Conservation (phyloP, 805 yeast genomes). For the Lipomyces starkeyi region DNA sequence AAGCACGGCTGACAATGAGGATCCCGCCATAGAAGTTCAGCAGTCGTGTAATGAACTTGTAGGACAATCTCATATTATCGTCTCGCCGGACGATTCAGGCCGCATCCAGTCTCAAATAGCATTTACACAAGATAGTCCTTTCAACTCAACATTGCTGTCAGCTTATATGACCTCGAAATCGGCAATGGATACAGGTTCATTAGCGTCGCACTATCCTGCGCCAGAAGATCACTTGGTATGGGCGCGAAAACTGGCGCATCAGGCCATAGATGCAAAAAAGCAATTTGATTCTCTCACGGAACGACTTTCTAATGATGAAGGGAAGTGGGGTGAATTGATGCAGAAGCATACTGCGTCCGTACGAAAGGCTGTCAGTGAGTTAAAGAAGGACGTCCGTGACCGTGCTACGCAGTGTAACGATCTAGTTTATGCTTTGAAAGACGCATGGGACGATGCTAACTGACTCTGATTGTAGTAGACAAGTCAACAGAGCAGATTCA, state of each 20-base stretch:
- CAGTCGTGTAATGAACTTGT: neutral
- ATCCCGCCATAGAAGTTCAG: neutral
- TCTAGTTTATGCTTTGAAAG: neutral
- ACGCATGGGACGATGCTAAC: neutral
- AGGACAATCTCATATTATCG: neutral
- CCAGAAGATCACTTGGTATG: slow-evolving; percentile 14
- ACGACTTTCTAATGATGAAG: slow-evolving; percentile 11
- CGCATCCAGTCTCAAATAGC: neutral
- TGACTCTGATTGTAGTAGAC: neutral
- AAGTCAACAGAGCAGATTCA: neutral
- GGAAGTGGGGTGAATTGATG: slow-evolving; percentile 4
- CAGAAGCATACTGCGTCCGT: neutral
- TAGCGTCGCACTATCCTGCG: neutral
- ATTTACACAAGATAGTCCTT: neutral
- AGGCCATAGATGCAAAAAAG: slow-evolving; percentile 17
- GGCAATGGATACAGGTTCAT: neutral
- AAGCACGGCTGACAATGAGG: neutral
- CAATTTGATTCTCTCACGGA: slow-evolving; percentile 14
- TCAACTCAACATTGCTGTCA: neutral
- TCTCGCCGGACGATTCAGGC: neutral
- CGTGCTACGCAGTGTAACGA: neutral
- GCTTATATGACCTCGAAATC: neutral
- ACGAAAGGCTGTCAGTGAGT: neutral
- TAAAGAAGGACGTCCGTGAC: slow-evolving; percentile 3
- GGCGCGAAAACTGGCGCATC: slow-evolving; percentile 26